Percentiles rank a stretch among this genome's conserved stretches.
These are phyloP conservation scores for Gamarada debralockiae DNA, from an alignment of 495 filamentous ascomycete genomes.

Conservation along the genomic window DNA sequence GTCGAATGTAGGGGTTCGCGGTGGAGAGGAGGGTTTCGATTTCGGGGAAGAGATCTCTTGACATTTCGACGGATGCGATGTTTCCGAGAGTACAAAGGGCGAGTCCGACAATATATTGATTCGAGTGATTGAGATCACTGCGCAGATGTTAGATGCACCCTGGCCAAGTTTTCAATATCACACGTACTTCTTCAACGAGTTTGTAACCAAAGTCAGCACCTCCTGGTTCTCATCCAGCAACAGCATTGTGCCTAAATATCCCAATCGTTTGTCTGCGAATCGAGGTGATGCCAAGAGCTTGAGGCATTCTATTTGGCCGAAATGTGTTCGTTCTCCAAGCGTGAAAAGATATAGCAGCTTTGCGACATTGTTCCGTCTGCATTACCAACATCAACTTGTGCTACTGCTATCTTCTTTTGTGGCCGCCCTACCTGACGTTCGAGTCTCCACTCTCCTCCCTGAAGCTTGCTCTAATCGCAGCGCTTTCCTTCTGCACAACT, in stretches of 20 bases:
- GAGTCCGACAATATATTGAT: conserved; percentile 96
- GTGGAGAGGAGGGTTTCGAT: conserved; percentile 87
- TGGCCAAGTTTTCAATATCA: not conserved
- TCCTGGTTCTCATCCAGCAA: conserved; percentile 98
- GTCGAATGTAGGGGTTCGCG: conserved; percentile 92
- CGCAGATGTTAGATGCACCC: conserved; percentile 6
- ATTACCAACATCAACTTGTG: conserved; percentile 3
- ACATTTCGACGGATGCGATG: conserved; percentile 97
- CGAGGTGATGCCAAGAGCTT: conserved; percentile 95
- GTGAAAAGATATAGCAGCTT: conserved; percentile 98
- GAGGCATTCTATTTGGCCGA: conserved; percentile 98
- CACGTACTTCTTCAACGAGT: conserved; percentile 89
- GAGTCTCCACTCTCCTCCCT: conserved; percentile 93
- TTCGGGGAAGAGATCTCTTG: conserved; percentile 93
- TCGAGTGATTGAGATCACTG: conserved; percentile 94
- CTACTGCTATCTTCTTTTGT: too few relatives aligned
- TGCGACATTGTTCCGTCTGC: conserved; percentile 96
- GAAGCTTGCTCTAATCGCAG: conserved; percentile 93
- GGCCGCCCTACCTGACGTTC: conserved; percentile 64
- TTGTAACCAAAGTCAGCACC: conserved; percentile 93
- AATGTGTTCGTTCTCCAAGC: conserved; percentile 96
- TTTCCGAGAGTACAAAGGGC: conserved; percentile 95
- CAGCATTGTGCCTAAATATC: conserved; percentile 94
- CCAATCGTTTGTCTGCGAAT: conserved; percentile 95
- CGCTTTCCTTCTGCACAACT: conserved; percentile 98